phyloP scores from a whole-genome alignment of 345 rosid species.

The Bretschneidera sinensis region DNA sequence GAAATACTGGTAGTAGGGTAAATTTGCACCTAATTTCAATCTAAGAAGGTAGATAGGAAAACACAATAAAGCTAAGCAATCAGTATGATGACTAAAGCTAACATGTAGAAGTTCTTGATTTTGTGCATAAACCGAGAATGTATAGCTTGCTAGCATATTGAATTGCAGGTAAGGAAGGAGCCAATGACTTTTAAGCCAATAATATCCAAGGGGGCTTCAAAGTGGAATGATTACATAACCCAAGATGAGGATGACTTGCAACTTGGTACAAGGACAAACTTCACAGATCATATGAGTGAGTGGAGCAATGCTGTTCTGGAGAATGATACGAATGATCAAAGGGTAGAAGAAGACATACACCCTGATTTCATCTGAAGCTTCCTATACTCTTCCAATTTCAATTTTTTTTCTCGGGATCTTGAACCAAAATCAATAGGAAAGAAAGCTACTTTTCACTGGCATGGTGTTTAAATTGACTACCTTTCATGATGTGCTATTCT shows the following conservation, averaged over 20 bases:
- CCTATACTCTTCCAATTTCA: too few species aligned
- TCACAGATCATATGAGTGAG: slow-evolving; percentile 12
- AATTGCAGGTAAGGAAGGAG: slow-evolving; percentile 7
- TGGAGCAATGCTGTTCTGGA: slow-evolving; percentile 22
- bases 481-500: neutral
- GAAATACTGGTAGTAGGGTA: too few species aligned
- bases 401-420: neutral
- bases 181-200: neutral
- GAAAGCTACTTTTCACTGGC: too few species aligned
- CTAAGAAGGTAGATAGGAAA: neutral
- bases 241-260: slow-evolving; percentile 19
- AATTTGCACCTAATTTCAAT: too few species aligned
- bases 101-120: neutral
- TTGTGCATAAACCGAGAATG: slow-evolving; percentile 10
- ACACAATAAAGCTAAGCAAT: neutral
- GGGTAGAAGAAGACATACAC: slow-evolving; percentile 66
- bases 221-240: slow-evolving; percentile 42
- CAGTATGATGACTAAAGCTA: neutral
- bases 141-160: too few species aligned
- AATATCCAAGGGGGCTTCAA: slow-evolving; percentile 22
- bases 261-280: neutral
- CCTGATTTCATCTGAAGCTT: slow-evolving; percentile 53
- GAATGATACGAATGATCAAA: slow-evolving; percentile 19
- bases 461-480: too few species aligned
- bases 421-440: too few species aligned